A percentile compares a stretch with the other conserved stretches of the same genome.
phyloP scores from a whole-genome alignment of 1,284 basidiomycete species.

The Hortiboletus rubellus region DNA sequence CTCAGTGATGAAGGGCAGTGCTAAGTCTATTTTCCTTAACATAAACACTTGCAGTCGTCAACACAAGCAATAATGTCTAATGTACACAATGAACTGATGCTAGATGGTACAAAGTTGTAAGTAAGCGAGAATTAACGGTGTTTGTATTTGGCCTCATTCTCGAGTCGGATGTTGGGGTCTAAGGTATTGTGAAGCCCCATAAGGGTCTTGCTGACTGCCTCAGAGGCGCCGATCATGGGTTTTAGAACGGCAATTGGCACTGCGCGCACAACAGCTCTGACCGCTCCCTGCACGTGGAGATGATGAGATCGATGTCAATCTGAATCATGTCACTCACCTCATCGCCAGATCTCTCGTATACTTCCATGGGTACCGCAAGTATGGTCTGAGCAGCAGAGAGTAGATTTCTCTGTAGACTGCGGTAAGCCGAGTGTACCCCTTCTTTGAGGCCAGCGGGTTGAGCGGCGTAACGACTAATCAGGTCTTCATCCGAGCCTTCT shows the following conservation, averaged over 20 bases:
- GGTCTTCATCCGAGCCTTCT: constrained; percentile 46
- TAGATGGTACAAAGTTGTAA: constrained; percentile 21
- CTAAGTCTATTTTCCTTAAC: background rate
- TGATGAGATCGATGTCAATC: background rate
- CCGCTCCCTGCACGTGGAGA: constrained; percentile 64
- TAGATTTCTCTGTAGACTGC: constrained; percentile 80
- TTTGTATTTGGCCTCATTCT: constrained; percentile 90
- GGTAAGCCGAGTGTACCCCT: constrained; percentile 90
- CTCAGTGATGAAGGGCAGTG: background rate
- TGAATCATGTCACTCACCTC: constrained; percentile 56
- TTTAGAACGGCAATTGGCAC: constrained; percentile 96
- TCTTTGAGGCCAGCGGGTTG: constrained; percentile 85
- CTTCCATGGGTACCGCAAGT: constrained; percentile 98
- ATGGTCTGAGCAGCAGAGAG: constrained; percentile 97
- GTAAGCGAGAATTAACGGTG: constrained; percentile 45
- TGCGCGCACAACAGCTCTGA: constrained; percentile 90
- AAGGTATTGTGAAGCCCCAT: constrained; percentile 89
- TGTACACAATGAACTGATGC: constrained; percentile 19
- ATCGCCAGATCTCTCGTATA: constrained; percentile 88
- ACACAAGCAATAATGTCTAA: constrained; percentile 6
- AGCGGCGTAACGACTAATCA: constrained; percentile 86
- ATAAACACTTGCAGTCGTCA: background rate
- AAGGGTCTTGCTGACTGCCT: constrained; percentile 94
- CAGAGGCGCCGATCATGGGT: constrained; percentile 95
- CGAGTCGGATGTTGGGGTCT: constrained; percentile 75